phyloP scores from a whole-genome alignment of 352 stramenopile species.

The Globisporangium spiculum region DNA sequence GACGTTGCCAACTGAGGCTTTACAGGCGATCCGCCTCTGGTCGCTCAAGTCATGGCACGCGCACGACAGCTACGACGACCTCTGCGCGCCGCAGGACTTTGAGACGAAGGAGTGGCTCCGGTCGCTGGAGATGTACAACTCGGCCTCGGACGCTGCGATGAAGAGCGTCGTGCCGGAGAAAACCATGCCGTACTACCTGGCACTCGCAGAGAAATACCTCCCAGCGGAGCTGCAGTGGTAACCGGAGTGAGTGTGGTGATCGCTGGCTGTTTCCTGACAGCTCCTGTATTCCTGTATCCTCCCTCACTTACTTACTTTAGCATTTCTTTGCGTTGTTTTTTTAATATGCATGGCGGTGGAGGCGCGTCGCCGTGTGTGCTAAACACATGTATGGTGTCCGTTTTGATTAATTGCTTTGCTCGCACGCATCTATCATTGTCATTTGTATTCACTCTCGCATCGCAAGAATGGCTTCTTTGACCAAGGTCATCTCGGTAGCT shows the following conservation, averaged over 20 bases:
- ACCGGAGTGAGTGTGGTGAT: constrained; percentile 12
- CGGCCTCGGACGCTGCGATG: constrained; percentile 39
- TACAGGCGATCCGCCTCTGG: constrained; percentile 67
- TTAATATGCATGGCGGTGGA: neutral
- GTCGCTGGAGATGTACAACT: constrained; percentile 34
- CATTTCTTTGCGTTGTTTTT: neutral
- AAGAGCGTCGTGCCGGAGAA: constrained; percentile 33
- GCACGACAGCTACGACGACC: constrained; percentile 48
- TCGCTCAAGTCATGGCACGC: constrained; percentile 72
- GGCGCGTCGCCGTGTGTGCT: neutral
- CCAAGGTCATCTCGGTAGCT: neutral
- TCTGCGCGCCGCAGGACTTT: constrained; percentile 39
- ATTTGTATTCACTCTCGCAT: neutral
- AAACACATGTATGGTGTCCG: constrained; percentile 3
- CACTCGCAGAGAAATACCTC: constrained; percentile 71
- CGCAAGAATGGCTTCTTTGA: constrained; percentile 7
- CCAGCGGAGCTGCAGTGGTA: constrained; percentile 68
- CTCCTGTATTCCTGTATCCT: neutral
- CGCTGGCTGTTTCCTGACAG: neutral
- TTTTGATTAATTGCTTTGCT: neutral
- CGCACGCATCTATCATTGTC: neutral
- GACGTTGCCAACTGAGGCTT: constrained; percentile 56
- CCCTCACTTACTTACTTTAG: neutral
- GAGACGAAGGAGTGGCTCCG: constrained; percentile 75
- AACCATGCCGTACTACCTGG: constrained; percentile 63